A percentile compares a stretch with the other conserved stretches of the same genome.
These are phyloP conservation scores for Penicillium turbatum DNA, from an alignment of 495 filamentous ascomycete genomes.

Conservation along the genomic window DNA sequence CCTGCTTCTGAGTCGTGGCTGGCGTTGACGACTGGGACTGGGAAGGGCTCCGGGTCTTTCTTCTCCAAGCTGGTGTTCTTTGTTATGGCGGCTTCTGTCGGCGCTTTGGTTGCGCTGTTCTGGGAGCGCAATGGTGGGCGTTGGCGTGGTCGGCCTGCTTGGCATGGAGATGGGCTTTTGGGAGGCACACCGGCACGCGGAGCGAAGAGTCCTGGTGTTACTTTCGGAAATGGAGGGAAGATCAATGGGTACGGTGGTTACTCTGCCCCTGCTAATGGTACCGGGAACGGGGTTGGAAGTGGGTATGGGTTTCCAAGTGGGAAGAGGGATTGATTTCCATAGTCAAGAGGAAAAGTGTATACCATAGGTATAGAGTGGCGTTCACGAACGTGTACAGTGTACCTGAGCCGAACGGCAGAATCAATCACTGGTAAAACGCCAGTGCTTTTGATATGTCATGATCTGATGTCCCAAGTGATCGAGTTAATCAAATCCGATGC, in stretches of 20 bases:
- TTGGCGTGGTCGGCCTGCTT: slow-evolving; percentile 23
- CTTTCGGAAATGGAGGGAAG: slow-evolving; percentile 43
- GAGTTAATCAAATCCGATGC: slow-evolving; percentile 17
- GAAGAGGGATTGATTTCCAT: slow-evolving; percentile 49
- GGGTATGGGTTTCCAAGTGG: slow-evolving; percentile 46
- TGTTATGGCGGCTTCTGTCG: slow-evolving; percentile 41
- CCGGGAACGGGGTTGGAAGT: slow-evolving; percentile 19
- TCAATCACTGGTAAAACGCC: not conserved
- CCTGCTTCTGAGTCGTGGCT: slow-evolving; percentile 34
- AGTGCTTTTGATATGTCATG: not conserved
- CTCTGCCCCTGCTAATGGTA: slow-evolving; percentile 25
- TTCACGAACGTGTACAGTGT: slow-evolving; percentile 12
- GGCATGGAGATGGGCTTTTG: slow-evolving; percentile 44
- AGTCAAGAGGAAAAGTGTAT: not conserved
- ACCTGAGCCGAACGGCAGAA: not conserved
- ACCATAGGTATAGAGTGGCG: not conserved
- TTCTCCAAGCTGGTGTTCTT: slow-evolving; percentile 41
- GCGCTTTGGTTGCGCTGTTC: slow-evolving; percentile 43
- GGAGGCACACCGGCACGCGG: slow-evolving; percentile 29
- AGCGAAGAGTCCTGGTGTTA: slow-evolving; percentile 31
- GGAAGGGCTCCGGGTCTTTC: slow-evolving; percentile 18
- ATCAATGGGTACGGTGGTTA: slow-evolving; percentile 53
- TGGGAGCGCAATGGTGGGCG: slow-evolving; percentile 41
- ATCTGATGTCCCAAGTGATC: not conserved
- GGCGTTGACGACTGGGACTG: slow-evolving; percentile 26